Evolutionary conservation across 176 grass and related monocot genomes (phyloP).

Genomic region (Pontederia crassipes): DNA sequence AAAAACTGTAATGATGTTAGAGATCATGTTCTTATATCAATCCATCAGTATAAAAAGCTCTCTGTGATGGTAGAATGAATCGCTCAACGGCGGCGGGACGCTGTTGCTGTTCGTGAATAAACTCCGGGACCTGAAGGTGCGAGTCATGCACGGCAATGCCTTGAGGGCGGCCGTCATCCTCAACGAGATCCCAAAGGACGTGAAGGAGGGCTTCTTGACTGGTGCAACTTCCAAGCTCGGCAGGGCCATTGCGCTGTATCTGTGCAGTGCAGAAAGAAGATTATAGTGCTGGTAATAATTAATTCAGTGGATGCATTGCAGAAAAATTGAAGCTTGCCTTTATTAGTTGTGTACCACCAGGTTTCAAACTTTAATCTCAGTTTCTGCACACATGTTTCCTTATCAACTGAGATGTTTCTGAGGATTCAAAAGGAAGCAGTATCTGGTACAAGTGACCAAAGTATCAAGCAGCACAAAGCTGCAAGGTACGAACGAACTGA

Average conservation of each 20-base stretch:
- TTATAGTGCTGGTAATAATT: constrained; percentile 7
- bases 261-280: constrained; percentile 12
- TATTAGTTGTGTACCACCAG: no score
- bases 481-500: neutral
- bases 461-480: neutral
- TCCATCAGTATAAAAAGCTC: no score
- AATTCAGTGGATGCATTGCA: no score
- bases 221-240: constrained; percentile 11
- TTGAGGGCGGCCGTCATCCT: constrained; percentile 13
- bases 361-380: neutral
- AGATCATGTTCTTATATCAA: no score
- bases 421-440: constrained; percentile 1
- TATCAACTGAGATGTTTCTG: neutral
- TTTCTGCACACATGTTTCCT: neutral
- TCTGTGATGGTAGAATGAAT: constrained; percentile 1
- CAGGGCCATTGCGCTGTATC: constrained; percentile 8
- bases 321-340: no score
- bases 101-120: constrained; percentile 3
- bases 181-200: constrained; percentile 7
- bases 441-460: neutral
- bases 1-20: no score
- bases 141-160: constrained; percentile 7
- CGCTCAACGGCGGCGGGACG: constrained; percentile 7
- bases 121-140: constrained; percentile 3
- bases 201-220: constrained; percentile 5